Evolutionary conservation across 164 flowering plant genomes (phyloP), one percentile per base, ranked within the genome.

Genomic region (Stephania yunnanensis): DNA sequence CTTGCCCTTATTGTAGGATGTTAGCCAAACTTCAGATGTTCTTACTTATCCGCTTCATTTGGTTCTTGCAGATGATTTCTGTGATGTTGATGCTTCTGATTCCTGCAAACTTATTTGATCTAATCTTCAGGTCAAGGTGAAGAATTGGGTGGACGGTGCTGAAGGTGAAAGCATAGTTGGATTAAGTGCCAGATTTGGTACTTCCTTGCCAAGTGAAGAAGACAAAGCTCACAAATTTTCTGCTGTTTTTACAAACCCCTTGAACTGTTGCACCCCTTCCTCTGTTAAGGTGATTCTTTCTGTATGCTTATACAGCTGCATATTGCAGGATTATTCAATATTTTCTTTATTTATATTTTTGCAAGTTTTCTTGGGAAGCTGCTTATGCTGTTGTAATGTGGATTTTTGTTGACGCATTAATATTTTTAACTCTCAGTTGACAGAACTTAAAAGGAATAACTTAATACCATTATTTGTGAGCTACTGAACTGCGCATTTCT

Each of bases 131-230:
- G 97, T 90, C 75, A 90, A 86, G 86, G 89, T 94, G 73, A 83
- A 83, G 81, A 90, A 68, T 30, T 94, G 98, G 98, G 87, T 85
- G 52, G 70, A 90, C 80, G 92, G 89, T 50, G 70, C 5, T 22
- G 83, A 89, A 82, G 83, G 77, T 30, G 82, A 87, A 69, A 78
- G 75, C 72, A 22, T 87, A 7, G 82, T 70, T 55, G 98, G 95
- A 17, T 50, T 88, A 74, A 85, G 81, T 83, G 98, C 97, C 68
- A 78, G 83, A 65, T 94, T 94, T 87, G 98, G 98, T 71, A 70
- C 89, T 74, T 15, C 70, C 31, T 78, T 91, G 83, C 96, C 97
- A 71, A 29, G 83, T 70, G 65, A 81, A n/a, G 83, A 80, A 52
- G 68, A 82, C 58, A 31, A 88, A 55, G 77, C 74, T 79, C 76